These are phyloP conservation scores for Carnegiea gigantea DNA, from an alignment of 179 eudicot genomes.

Conservation along the genomic window DNA sequence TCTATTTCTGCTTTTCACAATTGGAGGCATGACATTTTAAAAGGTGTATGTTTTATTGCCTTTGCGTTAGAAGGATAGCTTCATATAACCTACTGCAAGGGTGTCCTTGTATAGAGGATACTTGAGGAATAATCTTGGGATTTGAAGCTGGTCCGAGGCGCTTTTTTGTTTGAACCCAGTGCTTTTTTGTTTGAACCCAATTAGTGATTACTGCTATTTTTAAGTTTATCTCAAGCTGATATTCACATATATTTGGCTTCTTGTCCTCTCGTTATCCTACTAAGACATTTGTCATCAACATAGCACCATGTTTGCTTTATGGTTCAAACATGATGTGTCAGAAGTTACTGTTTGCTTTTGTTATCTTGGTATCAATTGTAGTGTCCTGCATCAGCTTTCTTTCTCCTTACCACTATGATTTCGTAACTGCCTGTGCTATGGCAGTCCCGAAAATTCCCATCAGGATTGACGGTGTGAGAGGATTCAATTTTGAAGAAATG, in stretches of 20 bases:
- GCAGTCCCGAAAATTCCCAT: constrained; percentile 50
- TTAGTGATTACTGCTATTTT: background rate
- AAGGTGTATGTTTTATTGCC: background rate
- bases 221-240: background rate
- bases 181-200: background rate
- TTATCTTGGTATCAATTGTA: background rate
- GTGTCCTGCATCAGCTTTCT: background rate
- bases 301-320: background rate
- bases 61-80: background rate
- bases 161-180: background rate
- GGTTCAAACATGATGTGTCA: background rate
- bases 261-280: background rate
- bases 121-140: background rate
- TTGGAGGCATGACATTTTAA: too few relatives aligned
- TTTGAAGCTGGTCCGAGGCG: background rate
- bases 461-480: constrained; percentile 62
- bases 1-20: too few relatives aligned
- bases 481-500: constrained; percentile 52
- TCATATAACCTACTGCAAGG: background rate
- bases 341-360: background rate
- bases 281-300: background rate
- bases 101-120: background rate
- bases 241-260: background rate
- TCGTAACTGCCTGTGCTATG: background rate
- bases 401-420: background rate